Conservation (phyloP, 2,329 filamentous ascomycete genomes). For the Monosporascus ibericus region DNA sequence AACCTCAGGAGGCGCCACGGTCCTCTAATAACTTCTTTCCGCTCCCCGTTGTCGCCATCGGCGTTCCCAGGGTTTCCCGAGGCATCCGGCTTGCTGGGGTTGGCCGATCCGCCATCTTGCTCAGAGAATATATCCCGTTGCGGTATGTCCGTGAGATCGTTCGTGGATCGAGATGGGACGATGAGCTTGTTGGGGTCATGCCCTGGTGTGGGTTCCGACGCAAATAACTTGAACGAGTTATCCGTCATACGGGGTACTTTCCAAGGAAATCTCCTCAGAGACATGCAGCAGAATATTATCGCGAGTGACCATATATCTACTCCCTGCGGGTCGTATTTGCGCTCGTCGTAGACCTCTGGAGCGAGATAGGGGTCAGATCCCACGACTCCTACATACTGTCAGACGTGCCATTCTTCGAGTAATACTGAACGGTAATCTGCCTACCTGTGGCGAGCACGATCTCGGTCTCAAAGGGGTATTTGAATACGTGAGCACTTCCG, state of each 20-base stretch:
- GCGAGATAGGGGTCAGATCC: slow-evolving; percentile 91
- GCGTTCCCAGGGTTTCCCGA: slow-evolving; percentile 22
- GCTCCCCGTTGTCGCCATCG: slow-evolving; percentile 35
- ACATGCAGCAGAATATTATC: slow-evolving; percentile 99
- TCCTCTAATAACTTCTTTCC: slow-evolving; percentile 78
- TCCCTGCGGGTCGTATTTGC: slow-evolving; percentile 87
- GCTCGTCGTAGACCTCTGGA: slow-evolving; percentile 90
- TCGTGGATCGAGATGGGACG: slow-evolving; percentile 37
- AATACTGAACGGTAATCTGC: slow-evolving; percentile 22
- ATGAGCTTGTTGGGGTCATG: slow-evolving; percentile 52
- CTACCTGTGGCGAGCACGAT: slow-evolving; percentile 75
- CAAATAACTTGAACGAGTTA: slow-evolving; percentile 92
- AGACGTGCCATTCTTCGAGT: slow-evolving; percentile 1
- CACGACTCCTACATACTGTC: slow-evolving; percentile 49
- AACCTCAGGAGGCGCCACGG: slow-evolving; percentile 86
- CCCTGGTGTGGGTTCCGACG: slow-evolving; percentile 74
- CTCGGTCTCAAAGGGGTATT: slow-evolving; percentile 92
- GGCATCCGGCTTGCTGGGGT: slow-evolving; percentile 15
- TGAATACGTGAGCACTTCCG: slow-evolving; percentile 92
- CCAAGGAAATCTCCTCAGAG: slow-evolving; percentile 89
- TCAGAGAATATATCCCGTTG: slow-evolving; percentile 32
- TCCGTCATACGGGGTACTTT: slow-evolving; percentile 88
- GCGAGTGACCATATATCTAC: slow-evolving; percentile 97
- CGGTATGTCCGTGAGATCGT: slow-evolving; percentile 34
- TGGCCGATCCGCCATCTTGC: slow-evolving; percentile 26